Percentiles rank a stretch among this genome's conserved stretches.
These are phyloP conservation scores for Cercophora scortea DNA, from an alignment of 495 filamentous ascomycete species.

Conservation along the genomic window DNA sequence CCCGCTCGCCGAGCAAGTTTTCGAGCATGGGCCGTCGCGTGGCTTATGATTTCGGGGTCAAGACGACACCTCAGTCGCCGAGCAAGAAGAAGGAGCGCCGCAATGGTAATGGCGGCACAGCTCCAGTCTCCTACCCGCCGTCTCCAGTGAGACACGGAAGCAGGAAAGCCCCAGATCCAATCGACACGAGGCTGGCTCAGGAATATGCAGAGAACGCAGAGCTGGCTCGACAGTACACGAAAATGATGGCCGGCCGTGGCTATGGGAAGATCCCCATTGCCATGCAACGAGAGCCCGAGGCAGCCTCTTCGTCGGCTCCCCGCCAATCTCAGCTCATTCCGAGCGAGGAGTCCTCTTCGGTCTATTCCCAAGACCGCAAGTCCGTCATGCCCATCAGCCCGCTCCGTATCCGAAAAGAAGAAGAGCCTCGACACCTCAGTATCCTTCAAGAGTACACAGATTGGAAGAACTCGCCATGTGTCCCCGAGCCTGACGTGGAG, in stretches of 20 bases:
- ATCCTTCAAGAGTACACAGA: slow-evolving; percentile 18
- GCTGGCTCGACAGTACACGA: not conserved
- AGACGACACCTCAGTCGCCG: not conserved
- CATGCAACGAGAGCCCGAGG: slow-evolving; percentile 1
- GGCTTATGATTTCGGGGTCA: not conserved
- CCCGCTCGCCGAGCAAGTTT: slow-evolving; percentile 17
- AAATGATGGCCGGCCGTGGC: not conserved
- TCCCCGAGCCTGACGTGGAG: not conserved
- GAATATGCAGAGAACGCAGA: slow-evolving; percentile 1
- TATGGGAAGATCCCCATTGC: not conserved
- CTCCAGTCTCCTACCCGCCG: not conserved
- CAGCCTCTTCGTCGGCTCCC: not conserved
- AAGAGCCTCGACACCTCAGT: slow-evolving; percentile 5
- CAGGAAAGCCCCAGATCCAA: not conserved
- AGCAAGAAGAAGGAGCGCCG: slow-evolving; percentile 1
- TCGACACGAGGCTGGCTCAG: slow-evolving; percentile 11
- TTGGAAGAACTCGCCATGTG: not conserved
- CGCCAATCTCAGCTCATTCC: not conserved
- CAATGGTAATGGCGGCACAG: not conserved
- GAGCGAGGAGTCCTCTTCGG: slow-evolving; percentile 11
- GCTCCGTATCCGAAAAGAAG: slow-evolving; percentile 15
- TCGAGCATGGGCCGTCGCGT: slow-evolving; percentile 1
- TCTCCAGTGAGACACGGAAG: not conserved
- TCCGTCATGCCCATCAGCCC: slow-evolving; percentile 13
- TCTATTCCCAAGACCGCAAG: slow-evolving; percentile 16